phyloP scores from a whole-genome alignment of 2,329 filamentous ascomycete species.

The Nemania abortiva region DNA sequence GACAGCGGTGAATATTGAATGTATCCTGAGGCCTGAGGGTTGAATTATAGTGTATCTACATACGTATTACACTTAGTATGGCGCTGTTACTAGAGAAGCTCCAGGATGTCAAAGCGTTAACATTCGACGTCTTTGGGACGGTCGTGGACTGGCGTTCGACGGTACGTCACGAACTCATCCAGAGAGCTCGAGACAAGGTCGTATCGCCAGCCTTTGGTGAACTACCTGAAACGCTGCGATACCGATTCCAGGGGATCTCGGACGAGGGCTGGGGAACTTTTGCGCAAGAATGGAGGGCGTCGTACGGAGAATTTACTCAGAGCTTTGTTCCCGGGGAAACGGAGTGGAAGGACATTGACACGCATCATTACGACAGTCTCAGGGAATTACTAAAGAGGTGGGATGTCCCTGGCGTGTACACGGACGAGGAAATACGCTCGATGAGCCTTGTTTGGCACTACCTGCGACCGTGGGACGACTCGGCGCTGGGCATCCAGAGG shows the following conservation, averaged over 20 bases:
- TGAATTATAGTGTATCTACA: conserved; percentile 2
- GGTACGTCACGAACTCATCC: conserved; percentile 69
- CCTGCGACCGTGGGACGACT: conserved; percentile 77
- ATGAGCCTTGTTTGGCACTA: conserved; percentile 80
- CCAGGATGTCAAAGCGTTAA: conserved; percentile 65
- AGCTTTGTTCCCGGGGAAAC: conserved; percentile 61
- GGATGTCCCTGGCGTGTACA: conserved; percentile 70
- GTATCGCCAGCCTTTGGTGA: conserved; percentile 60
- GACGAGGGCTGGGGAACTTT: conserved; percentile 72
- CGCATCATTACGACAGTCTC: conserved; percentile 76
- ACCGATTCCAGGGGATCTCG: conserved; percentile 63
- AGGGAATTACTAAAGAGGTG: conserved; percentile 67
- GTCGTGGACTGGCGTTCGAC: conserved; percentile 82
- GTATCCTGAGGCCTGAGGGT: not conserved
- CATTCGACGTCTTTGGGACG: conserved; percentile 85
- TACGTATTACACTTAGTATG: conserved; percentile 10
- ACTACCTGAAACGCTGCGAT: conserved; percentile 60
- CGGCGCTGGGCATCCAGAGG: conserved; percentile 64
- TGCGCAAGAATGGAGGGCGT: conserved; percentile 76
- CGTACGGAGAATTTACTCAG: conserved; percentile 72
- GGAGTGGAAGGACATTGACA: conserved; percentile 76
- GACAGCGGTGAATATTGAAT: not conserved
- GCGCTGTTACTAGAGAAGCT: conserved; percentile 36
- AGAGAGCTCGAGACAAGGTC: conserved; percentile 61
- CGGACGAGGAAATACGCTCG: conserved; percentile 70